Evolutionary conservation across 1,139 yeast genomes (phyloP), one percentile per base, ranked within the genome.

Genomic region (Saccharomycopsis crataegensis): DNA sequence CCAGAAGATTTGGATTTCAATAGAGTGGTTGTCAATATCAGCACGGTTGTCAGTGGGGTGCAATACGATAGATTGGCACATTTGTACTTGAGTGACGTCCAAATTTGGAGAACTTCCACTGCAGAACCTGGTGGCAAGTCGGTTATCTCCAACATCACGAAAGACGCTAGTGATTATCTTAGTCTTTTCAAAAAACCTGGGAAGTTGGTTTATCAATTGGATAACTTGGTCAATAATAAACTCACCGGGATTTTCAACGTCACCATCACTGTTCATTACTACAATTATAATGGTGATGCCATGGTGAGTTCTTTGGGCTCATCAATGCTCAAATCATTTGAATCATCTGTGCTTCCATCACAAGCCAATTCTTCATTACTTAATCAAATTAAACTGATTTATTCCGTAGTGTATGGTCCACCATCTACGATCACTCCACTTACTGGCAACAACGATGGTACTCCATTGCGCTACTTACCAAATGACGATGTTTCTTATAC

Each of bases 41-140:
- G 79, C 49, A 82, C 86, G 3, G 67, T 78, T 7, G 82, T 82
- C 4, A n/a, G 38, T 48, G 93, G 93, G 9, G 76, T 79, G 11
- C 96, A 88, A 65, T 87, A 79, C 62, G 96, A 88, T 65, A 73
- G 96, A 56, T 71, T 88, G 61, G 87, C 84, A 12, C 88, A 86
- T 62, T 67, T 88, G 34, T 84, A 77, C 62, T 66, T 88, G 36
- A 78, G 78, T 53, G 86, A 83, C 31, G 75, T 77, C 14, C 87
- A 86, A 60, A 68, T 88, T 42, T 88, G 96, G 96, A 75, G 96
- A 66, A 83, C 94, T 0, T 83, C 93, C 2, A 88, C 96, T 1
- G 82, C 87, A 17, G 96, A 88, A 67, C 96, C 96, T 0, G 57
- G 57, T 16, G 49, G 46, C 16, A 74, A 69, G 16, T 60, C 67